Base-by-base conservation (phyloP, 495 filamentous ascomycete species). In the Aspergillus bridgeri region DNA sequence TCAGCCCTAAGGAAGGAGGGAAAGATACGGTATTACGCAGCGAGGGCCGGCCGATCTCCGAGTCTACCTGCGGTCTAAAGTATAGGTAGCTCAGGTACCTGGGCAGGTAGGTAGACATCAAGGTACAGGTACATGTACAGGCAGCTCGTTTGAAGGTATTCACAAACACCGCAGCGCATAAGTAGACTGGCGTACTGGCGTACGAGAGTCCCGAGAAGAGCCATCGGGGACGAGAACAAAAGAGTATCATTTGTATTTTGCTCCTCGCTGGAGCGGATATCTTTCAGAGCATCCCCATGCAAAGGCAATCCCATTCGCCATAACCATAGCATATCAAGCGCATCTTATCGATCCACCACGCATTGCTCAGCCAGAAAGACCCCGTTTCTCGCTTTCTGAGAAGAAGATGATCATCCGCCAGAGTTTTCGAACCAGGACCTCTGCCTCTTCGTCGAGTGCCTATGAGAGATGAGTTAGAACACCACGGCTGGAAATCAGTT, bases 321-420 rank as follows among this genome's bases (percentile, higher is more conserved):
- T 24, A 24, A n/a, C 22, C 20, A n/a, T 50, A 25, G 21, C 17
- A 50, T 33, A 25, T 21, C 27, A 19, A 42, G 23, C 21, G 1
- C 21, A 20, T 38, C 18, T 38, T 2, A 33, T 33, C 18, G 15
- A 27, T 52, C 49, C 17, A 20, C 48, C 49, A 52, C 21, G 51
- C 17, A 8, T 11, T 11, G 22, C 53, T 56, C 77, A 90, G 20
- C 84, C 84, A 23, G 89, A 90, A 42, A 95, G 75, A 1, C 94
- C 93, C 56, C 91, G 81, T 78, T 94, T 96, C 83, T 96, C 94
- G 65, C 86, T 88, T 75, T 98, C 94, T 23, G 90, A 93, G 65
- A 92, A 98, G 86, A 97, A 98, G 69, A 98, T 96, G 50, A 96
- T 83, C 92, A 98, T 95, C 47, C 94, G 84, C 94, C 94, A 98